These are phyloP conservation scores for Didymella exigua DNA, from an alignment of 2,329 filamentous ascomycete genomes.

Conservation along the genomic window DNA sequence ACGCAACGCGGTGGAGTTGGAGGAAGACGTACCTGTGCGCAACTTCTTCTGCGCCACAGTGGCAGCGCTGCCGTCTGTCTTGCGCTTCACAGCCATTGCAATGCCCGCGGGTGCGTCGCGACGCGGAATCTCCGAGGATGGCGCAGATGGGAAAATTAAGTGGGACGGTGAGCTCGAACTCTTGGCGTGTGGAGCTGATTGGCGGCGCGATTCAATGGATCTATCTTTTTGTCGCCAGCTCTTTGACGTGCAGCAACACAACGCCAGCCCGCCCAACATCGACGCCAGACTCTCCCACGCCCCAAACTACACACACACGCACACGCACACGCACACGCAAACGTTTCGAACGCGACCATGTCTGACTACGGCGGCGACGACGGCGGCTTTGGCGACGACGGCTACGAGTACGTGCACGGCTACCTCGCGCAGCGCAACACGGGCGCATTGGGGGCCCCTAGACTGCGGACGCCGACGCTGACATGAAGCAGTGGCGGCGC, in stretches of 20 bases:
- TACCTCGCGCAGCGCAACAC: constrained; percentile 11
- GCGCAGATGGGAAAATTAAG: constrained; percentile 15
- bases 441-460: constrained; percentile 9
- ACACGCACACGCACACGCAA: neutral
- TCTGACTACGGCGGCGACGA: constrained; percentile 55
- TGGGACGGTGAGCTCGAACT: constrained; percentile 22
- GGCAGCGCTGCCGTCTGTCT: constrained; percentile 13
- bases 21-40: constrained; percentile 28
- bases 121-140: constrained; percentile 3
- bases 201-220: constrained; percentile 19
- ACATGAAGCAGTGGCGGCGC: constrained; percentile 46
- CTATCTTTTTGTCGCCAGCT: constrained; percentile 26
- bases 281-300: constrained; percentile 1
- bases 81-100: constrained; percentile 41
- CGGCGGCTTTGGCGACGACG: constrained; percentile 39
- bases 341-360: constrained; percentile 43
- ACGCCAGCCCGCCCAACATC: constrained; percentile 1
- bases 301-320: neutral
- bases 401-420: constrained; percentile 35
- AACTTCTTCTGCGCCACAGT: constrained; percentile 30
- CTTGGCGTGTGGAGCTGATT: constrained; percentile 23
- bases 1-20: constrained; percentile 8
- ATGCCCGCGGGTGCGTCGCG: neutral
- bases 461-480: constrained; percentile 15
- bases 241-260: constrained; percentile 15